Percentiles rank a stretch among this genome's conserved stretches.
phyloP scores from a whole-genome alignment of 1,139 yeast genomes.

The Casaregolazyma suthepensis region DNA sequence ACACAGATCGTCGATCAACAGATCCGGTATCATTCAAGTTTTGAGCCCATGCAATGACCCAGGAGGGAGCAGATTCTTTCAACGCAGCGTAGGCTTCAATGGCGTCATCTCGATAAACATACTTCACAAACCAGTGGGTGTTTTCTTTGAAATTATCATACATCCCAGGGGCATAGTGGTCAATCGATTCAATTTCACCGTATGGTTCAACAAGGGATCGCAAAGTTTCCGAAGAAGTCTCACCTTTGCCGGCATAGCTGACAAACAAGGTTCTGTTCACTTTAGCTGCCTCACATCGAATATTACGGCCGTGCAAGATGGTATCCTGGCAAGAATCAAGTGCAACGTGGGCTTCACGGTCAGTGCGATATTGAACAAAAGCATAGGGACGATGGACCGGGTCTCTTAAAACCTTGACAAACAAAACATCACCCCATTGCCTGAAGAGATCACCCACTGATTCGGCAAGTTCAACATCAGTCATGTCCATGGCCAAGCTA shows the following conservation, averaged over 20 bases:
- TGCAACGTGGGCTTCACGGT: slow-evolving; percentile 65
- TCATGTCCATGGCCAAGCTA: slow-evolving; percentile 49
- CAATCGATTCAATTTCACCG: slow-evolving; percentile 71
- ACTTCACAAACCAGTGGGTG: slow-evolving; percentile 71
- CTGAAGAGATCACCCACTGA: slow-evolving; percentile 61
- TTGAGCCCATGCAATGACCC: slow-evolving; percentile 79
- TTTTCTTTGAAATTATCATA: slow-evolving; percentile 10
- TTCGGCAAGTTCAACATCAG: slow-evolving; percentile 64
- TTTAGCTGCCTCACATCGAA: slow-evolving; percentile 86
- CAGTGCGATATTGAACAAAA: slow-evolving; percentile 78
- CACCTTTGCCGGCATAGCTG: slow-evolving; percentile 14
- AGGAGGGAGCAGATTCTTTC: slow-evolving; percentile 20
- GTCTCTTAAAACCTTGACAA: slow-evolving; percentile 85
- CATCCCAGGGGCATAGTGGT: slow-evolving; percentile 23
- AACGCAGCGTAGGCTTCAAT: slow-evolving; percentile 65
- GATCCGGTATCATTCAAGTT: slow-evolving; percentile 41
- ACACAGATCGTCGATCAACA: slow-evolving; percentile 67
- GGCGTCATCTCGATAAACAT: slow-evolving; percentile 84
- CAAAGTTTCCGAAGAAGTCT: slow-evolving; percentile 31
- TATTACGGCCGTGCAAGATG: slow-evolving; percentile 61
- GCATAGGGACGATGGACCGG: slow-evolving; percentile 84
- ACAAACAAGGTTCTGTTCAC: slow-evolving; percentile 76
- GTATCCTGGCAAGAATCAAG: slow-evolving; percentile 64
- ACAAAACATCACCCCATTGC: slow-evolving; percentile 59
- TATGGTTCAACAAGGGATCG: slow-evolving; percentile 40